Evolutionary conservation across 108 stramenopile species (phyloP).

Genomic region (Cyclotella kingstonii): DNA sequence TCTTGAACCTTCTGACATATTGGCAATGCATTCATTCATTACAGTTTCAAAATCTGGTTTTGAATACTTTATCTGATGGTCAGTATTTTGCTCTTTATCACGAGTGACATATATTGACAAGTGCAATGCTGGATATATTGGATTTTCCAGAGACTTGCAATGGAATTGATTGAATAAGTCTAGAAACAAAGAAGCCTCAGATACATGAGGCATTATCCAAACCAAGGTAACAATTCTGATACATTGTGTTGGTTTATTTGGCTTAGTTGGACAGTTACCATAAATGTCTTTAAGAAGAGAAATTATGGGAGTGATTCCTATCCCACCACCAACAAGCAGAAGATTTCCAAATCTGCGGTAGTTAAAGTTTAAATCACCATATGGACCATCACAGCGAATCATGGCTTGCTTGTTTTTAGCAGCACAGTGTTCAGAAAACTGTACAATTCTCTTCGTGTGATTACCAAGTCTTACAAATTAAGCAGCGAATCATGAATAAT

Average conservation of each 20-base stretch:
- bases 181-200: conserved; percentile 13
- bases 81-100: not conserved
- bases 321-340: conserved; percentile 19
- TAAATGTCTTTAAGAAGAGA: conserved; percentile 28
- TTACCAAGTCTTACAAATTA: conserved; percentile 7
- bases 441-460: conserved; percentile 18
- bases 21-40: not conserved
- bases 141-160: not conserved
- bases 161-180: conserved; percentile 5
- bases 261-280: not conserved
- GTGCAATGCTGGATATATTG: not conserved
- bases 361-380: conserved; percentile 23
- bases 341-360: conserved; percentile 22
- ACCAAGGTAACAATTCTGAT: conserved; percentile 2
- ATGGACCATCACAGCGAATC: conserved; percentile 25
- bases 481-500: not conserved
- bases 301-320: conserved; percentile 23
- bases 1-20: not conserved
- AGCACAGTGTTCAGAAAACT: conserved; percentile 22
- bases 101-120: conserved; percentile 9
- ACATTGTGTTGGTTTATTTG: not conserved
- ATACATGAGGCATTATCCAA: conserved; percentile 17
- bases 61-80: not conserved
- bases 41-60: conserved; percentile 10
- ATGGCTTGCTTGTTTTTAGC: conserved; percentile 18